Percentiles rank a stretch among this genome's conserved stretches.
Conservation (phyloP, 192 early-diverging fungal genomes). For the Coemansia sp. region DNA sequence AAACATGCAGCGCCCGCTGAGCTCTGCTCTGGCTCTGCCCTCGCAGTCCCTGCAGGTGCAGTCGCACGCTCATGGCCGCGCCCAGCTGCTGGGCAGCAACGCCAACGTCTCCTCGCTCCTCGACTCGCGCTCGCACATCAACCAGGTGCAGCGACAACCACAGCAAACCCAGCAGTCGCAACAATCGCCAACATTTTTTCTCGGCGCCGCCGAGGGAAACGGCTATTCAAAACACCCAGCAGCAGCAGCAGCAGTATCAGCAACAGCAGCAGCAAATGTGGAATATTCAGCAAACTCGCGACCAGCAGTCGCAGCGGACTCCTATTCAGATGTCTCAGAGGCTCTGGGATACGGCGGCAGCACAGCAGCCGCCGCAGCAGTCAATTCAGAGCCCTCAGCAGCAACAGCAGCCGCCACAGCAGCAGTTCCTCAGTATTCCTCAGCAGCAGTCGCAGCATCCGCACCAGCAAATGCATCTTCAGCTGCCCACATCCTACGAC, state of each 20-base stretch:
- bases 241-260: constrained; percentile 26
- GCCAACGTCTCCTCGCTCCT: constrained; percentile 20
- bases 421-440: constrained; percentile 30
- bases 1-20: constrained; percentile 33
- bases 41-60: constrained; percentile 34
- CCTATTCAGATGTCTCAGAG: constrained; percentile 31
- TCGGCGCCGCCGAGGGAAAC: constrained; percentile 55
- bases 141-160: constrained; percentile 25
- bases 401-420: constrained; percentile 23
- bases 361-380: constrained; percentile 14
- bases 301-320: constrained; percentile 21
- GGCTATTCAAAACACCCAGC: constrained; percentile 49
- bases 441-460: constrained; percentile 19
- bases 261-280: constrained; percentile 35
- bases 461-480: constrained; percentile 38
- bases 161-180: constrained; percentile 34
- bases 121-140: constrained; percentile 25
- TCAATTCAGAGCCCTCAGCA: constrained; percentile 14
- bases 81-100: constrained; percentile 16
- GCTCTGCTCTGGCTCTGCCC: constrained; percentile 34
- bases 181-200: constrained; percentile 50
- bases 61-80: constrained; percentile 18
- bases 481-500: constrained; percentile 27
- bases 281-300: constrained; percentile 20
- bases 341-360: constrained; percentile 21